Percentiles rank a stretch among this genome's conserved stretches.
Evolutionary conservation across 2,329 filamentous ascomycete species (phyloP).

Genomic region (Cladobotryum protrusum): DNA sequence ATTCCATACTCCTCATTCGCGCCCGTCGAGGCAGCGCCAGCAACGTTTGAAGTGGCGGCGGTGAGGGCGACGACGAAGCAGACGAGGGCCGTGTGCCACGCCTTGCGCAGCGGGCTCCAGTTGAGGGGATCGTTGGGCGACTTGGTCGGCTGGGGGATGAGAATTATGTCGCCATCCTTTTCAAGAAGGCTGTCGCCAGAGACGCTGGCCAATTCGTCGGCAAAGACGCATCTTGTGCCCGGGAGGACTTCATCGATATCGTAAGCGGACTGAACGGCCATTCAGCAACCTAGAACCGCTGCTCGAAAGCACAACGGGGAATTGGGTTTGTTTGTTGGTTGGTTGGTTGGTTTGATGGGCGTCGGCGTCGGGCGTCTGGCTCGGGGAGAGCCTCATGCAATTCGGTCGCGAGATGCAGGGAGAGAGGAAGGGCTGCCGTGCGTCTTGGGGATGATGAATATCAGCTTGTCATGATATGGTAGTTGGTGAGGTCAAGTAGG

Average conservation of each 20-base stretch:
- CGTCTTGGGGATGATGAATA: too few relatives aligned
- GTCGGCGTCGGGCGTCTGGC: background rate
- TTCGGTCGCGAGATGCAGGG: background rate
- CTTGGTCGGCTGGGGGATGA: conserved; percentile 47
- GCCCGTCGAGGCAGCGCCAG: conserved; percentile 44
- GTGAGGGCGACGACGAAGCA: conserved; percentile 49
- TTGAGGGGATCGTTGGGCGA: conserved; percentile 48
- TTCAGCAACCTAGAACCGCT: conserved; percentile 2
- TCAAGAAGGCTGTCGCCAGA: conserved; percentile 20
- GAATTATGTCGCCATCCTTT: conserved; percentile 39
- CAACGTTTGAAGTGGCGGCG: conserved; percentile 50
- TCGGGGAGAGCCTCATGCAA: background rate
- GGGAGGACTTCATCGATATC: conserved; percentile 19
- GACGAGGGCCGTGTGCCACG: conserved; percentile 45
- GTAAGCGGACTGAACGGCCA: conserved; percentile 10
- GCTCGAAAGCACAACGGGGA: background rate
- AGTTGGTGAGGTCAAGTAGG: too few relatives aligned
- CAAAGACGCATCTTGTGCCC: conserved; percentile 24
- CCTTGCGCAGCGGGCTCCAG: conserved; percentile 41
- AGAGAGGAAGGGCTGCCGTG: background rate
- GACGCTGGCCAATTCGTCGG: conserved; percentile 21
- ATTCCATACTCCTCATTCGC: conserved; percentile 46
- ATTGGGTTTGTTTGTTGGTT: background rate
- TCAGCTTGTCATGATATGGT: too few relatives aligned
- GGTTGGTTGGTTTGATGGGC: background rate